Evolutionary conservation across 2,329 filamentous ascomycete genomes (phyloP).

Genomic region (Paracorniculantispora psalliotae): DNA sequence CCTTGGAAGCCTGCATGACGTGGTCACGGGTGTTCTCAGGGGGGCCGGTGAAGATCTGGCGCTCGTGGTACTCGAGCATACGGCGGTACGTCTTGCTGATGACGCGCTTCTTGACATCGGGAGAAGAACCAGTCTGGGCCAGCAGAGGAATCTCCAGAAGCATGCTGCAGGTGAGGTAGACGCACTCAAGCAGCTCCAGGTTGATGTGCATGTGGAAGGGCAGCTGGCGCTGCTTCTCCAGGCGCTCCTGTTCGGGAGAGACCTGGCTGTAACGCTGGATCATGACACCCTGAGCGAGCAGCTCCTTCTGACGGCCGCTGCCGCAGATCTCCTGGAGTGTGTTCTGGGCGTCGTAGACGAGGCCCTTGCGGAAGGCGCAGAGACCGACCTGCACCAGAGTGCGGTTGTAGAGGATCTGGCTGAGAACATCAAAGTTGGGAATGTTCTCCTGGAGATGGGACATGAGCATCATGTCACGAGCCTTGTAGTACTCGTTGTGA

Average conservation of each 20-base stretch:
- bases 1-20: conserved; percentile 98
- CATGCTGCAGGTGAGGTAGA: conserved; percentile 99
- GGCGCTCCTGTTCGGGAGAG: conserved; percentile 92
- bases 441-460: conserved; percentile 98
- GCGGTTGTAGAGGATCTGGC: conserved; percentile 97
- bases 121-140: conserved; percentile 92
- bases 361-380: conserved; percentile 93
- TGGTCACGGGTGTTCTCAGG: conserved; percentile 99
- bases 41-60: conserved; percentile 97
- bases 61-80: conserved; percentile 98
- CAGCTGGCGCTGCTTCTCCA: conserved; percentile 94
- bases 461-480: conserved; percentile 99
- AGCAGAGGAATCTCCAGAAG: conserved; percentile 95
- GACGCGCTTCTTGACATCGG: conserved; percentile 93
- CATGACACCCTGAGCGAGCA: conserved; percentile 95
- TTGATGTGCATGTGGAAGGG: conserved; percentile 99
- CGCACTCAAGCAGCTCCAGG: conserved; percentile 93
- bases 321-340: conserved; percentile 97
- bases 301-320: conserved; percentile 94
- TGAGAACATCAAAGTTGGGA: conserved; percentile 90
- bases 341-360: conserved; percentile 96
- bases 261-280: conserved; percentile 96
- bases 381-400: conserved; percentile 96
- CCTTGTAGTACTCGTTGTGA: conserved; percentile 96
- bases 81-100: conserved; percentile 99